phyloP scores from a whole-genome alignment of 169 alveolate genomes.

The Plasmodium vivax region DNA sequence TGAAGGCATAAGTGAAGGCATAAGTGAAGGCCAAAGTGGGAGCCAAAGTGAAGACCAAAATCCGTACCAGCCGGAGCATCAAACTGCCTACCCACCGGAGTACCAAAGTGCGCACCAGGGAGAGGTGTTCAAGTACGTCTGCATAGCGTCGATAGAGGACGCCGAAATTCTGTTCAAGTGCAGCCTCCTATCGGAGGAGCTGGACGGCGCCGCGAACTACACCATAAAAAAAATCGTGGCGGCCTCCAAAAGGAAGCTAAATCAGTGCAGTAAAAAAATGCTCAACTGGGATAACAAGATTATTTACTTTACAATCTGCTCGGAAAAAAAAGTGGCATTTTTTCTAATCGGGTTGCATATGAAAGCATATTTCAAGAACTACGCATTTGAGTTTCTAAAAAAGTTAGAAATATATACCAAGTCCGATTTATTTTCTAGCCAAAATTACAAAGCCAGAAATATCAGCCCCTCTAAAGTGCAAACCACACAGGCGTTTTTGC shows the following conservation, averaged over 20 bases:
- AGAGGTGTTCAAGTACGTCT: constrained; percentile 33
- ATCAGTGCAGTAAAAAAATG: constrained; percentile 54
- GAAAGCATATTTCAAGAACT: constrained; percentile 53
- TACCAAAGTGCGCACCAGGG: not conserved
- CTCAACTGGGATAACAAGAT: constrained; percentile 61
- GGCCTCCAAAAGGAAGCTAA: constrained; percentile 56
- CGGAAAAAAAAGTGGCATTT: constrained; percentile 61
- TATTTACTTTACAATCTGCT: constrained; percentile 61
- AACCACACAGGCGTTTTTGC: constrained; percentile 34
- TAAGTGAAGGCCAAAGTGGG: not conserved
- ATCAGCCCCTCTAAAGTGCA: constrained; percentile 25
- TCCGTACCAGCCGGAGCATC: not conserved
- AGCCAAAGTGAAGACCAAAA: not conserved
- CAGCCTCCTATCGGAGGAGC: constrained; percentile 7
- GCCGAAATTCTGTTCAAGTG: constrained; percentile 42
- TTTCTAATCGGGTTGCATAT: constrained; percentile 55
- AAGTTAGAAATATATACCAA: constrained; percentile 41
- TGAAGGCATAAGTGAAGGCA: not conserved
- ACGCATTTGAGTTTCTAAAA: constrained; percentile 58
- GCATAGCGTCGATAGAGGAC: constrained; percentile 66
- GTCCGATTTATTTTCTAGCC: constrained; percentile 50
- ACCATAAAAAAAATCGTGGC: constrained; percentile 48
- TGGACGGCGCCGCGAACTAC: constrained; percentile 39
- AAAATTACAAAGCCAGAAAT: constrained; percentile 30
- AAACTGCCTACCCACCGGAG: not conserved